Conservation (phyloP, 441 rosid species). For the Melastoma candidum region DNA sequence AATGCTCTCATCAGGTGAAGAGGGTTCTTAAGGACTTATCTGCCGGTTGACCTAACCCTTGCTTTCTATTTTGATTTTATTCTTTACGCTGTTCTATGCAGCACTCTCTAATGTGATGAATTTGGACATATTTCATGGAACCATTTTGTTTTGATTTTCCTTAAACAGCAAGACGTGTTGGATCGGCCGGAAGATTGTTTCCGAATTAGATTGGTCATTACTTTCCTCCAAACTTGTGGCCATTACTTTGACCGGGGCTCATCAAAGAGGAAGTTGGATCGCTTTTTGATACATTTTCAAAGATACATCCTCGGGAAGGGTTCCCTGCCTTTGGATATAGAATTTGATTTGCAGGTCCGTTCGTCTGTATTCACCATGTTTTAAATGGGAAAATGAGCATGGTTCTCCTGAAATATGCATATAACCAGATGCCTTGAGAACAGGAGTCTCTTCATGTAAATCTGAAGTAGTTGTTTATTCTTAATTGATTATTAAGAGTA, state of each 20-base stretch:
- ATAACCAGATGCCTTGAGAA: too few relatives aligned
- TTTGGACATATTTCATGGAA: background rate
- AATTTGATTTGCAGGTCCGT: conserved; percentile 85
- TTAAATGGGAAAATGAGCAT: background rate
- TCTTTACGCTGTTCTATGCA: too few relatives aligned
- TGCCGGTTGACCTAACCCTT: too few relatives aligned
- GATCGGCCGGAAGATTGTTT: conserved; percentile 99
- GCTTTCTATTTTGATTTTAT: too few relatives aligned
- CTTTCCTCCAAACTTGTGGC: conserved; percentile 94
- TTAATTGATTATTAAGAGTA: too few relatives aligned
- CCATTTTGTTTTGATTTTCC: conserved; percentile 12
- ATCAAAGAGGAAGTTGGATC: conserved; percentile 92
- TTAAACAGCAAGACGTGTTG: conserved; percentile 66
- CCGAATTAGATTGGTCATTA: conserved; percentile 87
- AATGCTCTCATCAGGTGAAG: too few relatives aligned
- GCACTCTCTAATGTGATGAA: too few relatives aligned
- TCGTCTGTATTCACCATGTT: background rate
- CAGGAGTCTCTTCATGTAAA: too few relatives aligned
- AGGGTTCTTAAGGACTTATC: too few relatives aligned
- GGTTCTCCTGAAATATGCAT: too few relatives aligned
- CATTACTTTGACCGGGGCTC: conserved; percentile 98
- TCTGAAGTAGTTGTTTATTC: too few relatives aligned
- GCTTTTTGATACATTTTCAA: conserved; percentile 87
- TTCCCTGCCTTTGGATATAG: conserved; percentile 74
- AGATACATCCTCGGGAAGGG: conserved; percentile 88